phyloP scores from a whole-genome alignment of 2,329 filamentous ascomycete genomes.

The Oidium heveae region DNA sequence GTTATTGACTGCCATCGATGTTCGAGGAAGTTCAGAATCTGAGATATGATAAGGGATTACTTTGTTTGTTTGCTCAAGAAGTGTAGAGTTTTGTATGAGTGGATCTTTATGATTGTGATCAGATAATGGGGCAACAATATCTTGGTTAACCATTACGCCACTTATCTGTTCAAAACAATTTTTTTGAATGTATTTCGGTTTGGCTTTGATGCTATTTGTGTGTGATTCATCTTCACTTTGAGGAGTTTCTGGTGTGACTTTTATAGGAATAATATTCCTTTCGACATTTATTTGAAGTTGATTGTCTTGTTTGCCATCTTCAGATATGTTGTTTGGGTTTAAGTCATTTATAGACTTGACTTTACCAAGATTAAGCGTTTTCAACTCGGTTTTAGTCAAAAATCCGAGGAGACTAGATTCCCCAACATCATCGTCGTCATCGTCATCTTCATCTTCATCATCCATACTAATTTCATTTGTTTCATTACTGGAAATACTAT shows the following conservation, averaged over 20 bases:
- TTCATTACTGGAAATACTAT: conserved; percentile 31
- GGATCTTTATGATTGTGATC: not conserved
- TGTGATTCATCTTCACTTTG: not conserved
- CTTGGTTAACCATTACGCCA: too few species aligned
- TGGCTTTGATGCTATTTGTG: not conserved
- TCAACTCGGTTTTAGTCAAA: conserved; percentile 6
- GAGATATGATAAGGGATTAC: not conserved
- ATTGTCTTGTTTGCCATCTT: not conserved
- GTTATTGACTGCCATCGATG: not conserved
- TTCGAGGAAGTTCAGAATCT: not conserved
- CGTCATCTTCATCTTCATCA: conserved; percentile 13
- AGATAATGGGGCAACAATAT: not conserved
- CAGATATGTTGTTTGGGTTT: not conserved
- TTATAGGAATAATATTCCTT: too few species aligned
- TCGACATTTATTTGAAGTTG: too few species aligned
- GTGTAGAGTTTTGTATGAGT: not conserved
- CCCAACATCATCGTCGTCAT: conserved; percentile 11
- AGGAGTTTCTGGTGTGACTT: not conserved
- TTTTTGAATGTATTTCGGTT: not conserved
- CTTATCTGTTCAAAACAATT: too few species aligned
- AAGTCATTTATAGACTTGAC: not conserved
- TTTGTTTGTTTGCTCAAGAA: not conserved
- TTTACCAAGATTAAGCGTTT: conserved; percentile 13
- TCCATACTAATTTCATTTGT: conserved; percentile 21
- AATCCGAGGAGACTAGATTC: conserved; percentile 16